Evolutionary conservation across 495 filamentous ascomycete genomes (phyloP), one percentile per base, ranked within the genome.

Genomic region (Cercophora scortea): DNA sequence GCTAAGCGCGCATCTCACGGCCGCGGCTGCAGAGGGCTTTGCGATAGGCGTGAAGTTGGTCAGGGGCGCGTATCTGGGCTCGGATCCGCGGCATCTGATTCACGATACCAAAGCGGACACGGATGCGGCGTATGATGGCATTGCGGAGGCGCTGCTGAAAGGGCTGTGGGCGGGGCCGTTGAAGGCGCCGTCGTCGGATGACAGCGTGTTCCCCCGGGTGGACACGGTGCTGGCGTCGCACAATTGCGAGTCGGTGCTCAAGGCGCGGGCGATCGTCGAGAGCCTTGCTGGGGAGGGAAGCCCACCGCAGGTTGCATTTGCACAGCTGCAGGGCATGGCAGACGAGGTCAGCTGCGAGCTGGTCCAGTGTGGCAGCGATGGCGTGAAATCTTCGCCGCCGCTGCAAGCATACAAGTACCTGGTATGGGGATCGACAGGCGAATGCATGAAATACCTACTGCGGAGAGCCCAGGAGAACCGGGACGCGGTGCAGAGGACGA

Each of bases 321-420:
- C 88, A 6, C 93, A 98, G 69, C 79, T 98, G 7, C 87, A 92
- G 76, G 93, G 93, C 17, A 96, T 96, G 93, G 93, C 93, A 13
- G 93, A 98, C 55, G 93, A 98, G 61, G 83, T 98, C 17, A 89
- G 84, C 68, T 87, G 88, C 56, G 85, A 88, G 60, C 71, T 96
- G 13, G 79, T 95, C 19, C 66, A 82, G 6, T 45, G 47, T 2
- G 48, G 42, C 19, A 45, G 32, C 19, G 40, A 50, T 17, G 42
- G 48, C 11, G 17, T 15, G 25, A 66, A 73, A 9, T 79, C 81
- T 0, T 25, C 25, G 25, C 25, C 25, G 25, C 25, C 25, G 25
- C 25, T 25, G 25, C 77, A 80, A 56, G 86, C 85, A 15, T 94
- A 85, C 70, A 98, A 98, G 72, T 91, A 94, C 56, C 71, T 90